Evolutionary conservation across 768 basidiomycete genomes (phyloP).

Genomic region (Rhizopogon vesiculosus): DNA sequence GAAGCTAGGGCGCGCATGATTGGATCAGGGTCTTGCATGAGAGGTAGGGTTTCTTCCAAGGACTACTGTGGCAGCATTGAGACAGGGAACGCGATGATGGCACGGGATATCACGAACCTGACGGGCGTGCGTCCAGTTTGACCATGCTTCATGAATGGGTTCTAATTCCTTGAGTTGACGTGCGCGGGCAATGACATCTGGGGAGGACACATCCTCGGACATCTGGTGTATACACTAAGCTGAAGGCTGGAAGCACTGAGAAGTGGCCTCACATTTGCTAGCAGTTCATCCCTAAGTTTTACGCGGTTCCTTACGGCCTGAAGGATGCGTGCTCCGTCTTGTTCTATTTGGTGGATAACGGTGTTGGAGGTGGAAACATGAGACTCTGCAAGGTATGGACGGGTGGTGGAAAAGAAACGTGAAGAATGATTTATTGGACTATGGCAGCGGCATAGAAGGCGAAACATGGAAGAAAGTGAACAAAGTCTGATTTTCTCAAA

Average conservation of each 20-base stretch:
- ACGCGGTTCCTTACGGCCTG: constrained; percentile 50
- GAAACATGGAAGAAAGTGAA: constrained; percentile 1
- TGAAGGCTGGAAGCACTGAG: not conserved
- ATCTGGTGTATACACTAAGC: constrained; percentile 29
- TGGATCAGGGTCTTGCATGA: constrained; percentile 71
- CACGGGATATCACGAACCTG: constrained; percentile 40
- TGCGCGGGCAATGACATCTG: constrained; percentile 53
- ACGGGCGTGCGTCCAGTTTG: constrained; percentile 49
- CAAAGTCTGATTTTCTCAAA: not conserved
- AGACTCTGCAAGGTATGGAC: not conserved
- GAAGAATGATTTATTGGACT: not conserved
- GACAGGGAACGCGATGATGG: constrained; percentile 4
- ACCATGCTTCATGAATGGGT: constrained; percentile 64
- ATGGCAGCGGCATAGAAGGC: constrained; percentile 1
- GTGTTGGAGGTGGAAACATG: constrained; percentile 2
- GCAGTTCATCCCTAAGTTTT: constrained; percentile 40
- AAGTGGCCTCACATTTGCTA: constrained; percentile 34
- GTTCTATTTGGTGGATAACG: constrained; percentile 24
- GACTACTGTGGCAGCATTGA: constrained; percentile 44
- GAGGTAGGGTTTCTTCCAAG: constrained; percentile 53
- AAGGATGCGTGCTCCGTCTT: constrained; percentile 47
- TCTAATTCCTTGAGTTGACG: constrained; percentile 68
- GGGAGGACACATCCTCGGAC: constrained; percentile 46
- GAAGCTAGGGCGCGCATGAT: constrained; percentile 69
- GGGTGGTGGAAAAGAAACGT: constrained; percentile 2